Evolutionary conservation across 805 yeast genomes (phyloP).

Genomic region (Metschnikowia arizonensis): DNA sequence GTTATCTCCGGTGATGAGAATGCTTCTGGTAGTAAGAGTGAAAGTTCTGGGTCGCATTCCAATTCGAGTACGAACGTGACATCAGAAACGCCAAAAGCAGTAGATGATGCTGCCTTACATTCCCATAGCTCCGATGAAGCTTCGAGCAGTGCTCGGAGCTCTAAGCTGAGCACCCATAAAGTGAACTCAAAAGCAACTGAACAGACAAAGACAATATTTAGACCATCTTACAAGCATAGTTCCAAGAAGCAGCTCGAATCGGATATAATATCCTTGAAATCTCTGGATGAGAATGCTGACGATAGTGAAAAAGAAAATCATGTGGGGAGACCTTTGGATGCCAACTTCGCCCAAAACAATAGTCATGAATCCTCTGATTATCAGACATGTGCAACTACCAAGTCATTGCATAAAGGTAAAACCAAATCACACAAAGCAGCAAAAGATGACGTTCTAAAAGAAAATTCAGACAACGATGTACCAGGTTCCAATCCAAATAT

Average conservation of each 20-base stretch:
- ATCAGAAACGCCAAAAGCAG: neutral
- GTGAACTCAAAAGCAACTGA: neutral
- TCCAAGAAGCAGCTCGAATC: slow-evolving; percentile 12
- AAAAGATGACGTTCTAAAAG: neutral
- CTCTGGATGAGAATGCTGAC: slow-evolving; percentile 1
- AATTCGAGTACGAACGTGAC: neutral
- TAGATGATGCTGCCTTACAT: neutral
- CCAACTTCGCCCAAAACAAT: neutral
- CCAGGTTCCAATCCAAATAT: neutral
- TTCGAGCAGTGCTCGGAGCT: neutral
- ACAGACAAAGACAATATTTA: neutral
- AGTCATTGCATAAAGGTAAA: neutral
- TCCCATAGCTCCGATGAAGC: neutral
- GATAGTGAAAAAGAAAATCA: neutral
- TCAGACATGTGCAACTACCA: neutral
- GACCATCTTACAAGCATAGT: slow-evolving; percentile 9
- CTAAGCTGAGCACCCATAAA: neutral
- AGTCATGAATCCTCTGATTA: neutral
- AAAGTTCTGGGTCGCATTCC: neutral
- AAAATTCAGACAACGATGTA: neutral
- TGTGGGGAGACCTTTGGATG: neutral
- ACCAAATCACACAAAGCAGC: neutral
- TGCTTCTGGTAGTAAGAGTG: neutral
- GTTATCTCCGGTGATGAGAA: too few relatives aligned
- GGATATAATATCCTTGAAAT: slow-evolving; percentile 7